Evolutionary conservation across 2,329 filamentous ascomycete species (phyloP).

Genomic region (Taxawa tesnikishii): DNA sequence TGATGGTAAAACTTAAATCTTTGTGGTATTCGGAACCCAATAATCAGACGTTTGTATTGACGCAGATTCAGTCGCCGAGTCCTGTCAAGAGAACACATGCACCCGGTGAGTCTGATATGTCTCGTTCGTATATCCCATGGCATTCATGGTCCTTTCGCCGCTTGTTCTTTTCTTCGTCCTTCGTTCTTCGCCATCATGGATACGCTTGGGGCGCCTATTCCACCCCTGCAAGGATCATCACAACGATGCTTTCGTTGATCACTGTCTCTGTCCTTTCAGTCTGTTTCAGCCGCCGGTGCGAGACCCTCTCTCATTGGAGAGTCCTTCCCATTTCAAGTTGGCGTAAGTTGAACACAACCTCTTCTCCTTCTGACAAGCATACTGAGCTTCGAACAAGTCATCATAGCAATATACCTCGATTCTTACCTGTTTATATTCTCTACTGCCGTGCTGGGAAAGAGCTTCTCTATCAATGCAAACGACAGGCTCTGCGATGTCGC

Average conservation of each 20-base stretch:
- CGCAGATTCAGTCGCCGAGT: too few relatives aligned
- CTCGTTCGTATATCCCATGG: too few relatives aligned
- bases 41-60: too few relatives aligned
- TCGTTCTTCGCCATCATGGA: too few relatives aligned
- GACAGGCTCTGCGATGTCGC: conserved; percentile 42
- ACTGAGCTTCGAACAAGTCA: conserved; percentile 29
- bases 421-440: conserved; percentile 49
- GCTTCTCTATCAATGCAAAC: conserved; percentile 43
- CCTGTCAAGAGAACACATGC: too few relatives aligned
- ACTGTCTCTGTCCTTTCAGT: conserved; percentile 15
- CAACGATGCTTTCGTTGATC: conserved; percentile 13
- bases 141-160: too few relatives aligned
- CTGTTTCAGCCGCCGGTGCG: conserved; percentile 13
- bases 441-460: conserved; percentile 44
- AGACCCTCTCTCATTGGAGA: conserved; percentile 14
- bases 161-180: too few relatives aligned
- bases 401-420: conserved; percentile 47
- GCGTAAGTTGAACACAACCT: conserved; percentile 5
- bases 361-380: conserved; percentile 2
- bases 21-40: too few relatives aligned
- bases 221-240: too few relatives aligned
- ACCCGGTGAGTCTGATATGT: too few relatives aligned
- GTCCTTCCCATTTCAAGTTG: conserved; percentile 12
- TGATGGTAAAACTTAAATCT: too few relatives aligned
- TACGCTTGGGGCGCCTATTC: too few relatives aligned